Base-by-base conservation (phyloP, 2,329 filamentous ascomycete species). In the Aspergillus sp. region DNA sequence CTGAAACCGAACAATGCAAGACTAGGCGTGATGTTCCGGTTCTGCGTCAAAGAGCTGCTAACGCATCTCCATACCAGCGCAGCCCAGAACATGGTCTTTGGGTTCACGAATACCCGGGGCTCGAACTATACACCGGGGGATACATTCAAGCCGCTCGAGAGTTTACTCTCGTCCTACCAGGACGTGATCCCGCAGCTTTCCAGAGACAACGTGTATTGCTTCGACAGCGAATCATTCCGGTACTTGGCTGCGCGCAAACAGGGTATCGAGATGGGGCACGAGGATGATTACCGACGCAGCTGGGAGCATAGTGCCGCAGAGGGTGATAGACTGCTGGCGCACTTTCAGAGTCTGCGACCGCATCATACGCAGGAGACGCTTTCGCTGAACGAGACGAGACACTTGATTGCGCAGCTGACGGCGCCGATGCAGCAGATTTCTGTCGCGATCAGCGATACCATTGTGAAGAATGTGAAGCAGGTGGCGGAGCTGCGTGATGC, bases 51-150 rank as follows among this genome's bases (percentile, higher is more conserved):
- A 42, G 48, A 51, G 32, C 48, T 56, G 5, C 41, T 56, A 3
- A 52, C 48, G 3, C 48, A 56, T 15, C 8, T 56, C 12, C 48
- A 56, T 18, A 51, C 55, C n/a, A 53, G 49, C n/a, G 55, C 55
- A 5, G 55, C 55, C 3, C 41, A 56, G 48, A 51, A 52, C 15
- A 56, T 56, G 55, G 55, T 56, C 4, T 56, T 56, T 30, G 55
- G 55, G 0, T 56, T 56, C 22, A 56, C 55, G 1, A 51, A 56
- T 13, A 56, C 55, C 3, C 43, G 48, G 4, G 55, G 49, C 12
- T 53, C 55, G 15, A 56, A 56, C 20, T 48, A 53, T 5, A 53
- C 55, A 13, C 49, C 49, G 11, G 49, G 55, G 9, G 55, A 51
- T 15, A 51, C 41, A 7, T 51, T 53, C 22, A 51, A 52, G n/a